Percentiles rank a stretch among this genome's conserved stretches.
Conservation (phyloP, 2,329 filamentous ascomycete genomes). For the Sphaerulina populicola region DNA sequence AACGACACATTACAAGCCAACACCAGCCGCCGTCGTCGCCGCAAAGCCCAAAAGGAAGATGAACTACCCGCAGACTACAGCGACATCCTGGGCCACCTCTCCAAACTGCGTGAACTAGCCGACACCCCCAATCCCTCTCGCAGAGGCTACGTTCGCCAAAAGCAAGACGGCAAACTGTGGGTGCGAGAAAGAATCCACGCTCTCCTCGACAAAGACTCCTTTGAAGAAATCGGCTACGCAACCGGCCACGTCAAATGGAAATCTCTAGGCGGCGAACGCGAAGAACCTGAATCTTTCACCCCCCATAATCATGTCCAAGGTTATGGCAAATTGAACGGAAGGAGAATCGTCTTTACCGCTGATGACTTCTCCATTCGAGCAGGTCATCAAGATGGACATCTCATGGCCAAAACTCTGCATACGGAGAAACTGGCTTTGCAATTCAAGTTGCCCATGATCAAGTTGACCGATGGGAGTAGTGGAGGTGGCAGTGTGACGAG, state of each 20-base stretch:
- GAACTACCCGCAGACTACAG: conserved; percentile 53
- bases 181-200: conserved; percentile 53
- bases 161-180: conserved; percentile 57
- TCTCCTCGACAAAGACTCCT: conserved; percentile 50
- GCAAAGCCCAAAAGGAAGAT: conserved; percentile 32
- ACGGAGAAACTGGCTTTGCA: conserved; percentile 54
- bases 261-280: conserved; percentile 37
- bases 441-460: conserved; percentile 52
- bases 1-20: conserved; percentile 27
- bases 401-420: conserved; percentile 50
- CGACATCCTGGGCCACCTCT: conserved; percentile 53
- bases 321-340: conserved; percentile 42
- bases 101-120: conserved; percentile 45
- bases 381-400: conserved; percentile 56
- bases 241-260: conserved; percentile 54
- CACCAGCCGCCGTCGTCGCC: conserved; percentile 25
- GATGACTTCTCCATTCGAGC: conserved; percentile 57
- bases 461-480: conserved; percentile 56
- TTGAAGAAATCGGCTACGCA: conserved; percentile 53
- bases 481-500: conserved; percentile 56
- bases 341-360: conserved; percentile 53
- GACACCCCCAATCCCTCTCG: conserved; percentile 47
- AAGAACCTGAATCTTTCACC: conserved; percentile 46
- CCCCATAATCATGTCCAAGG: conserved; percentile 57
- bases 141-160: conserved; percentile 55